Percentiles rank a stretch among this genome's conserved stretches.
Evolutionary conservation across 2,329 filamentous ascomycete species (phyloP).

Genomic region (Aspergillus hiratsukae): DNA sequence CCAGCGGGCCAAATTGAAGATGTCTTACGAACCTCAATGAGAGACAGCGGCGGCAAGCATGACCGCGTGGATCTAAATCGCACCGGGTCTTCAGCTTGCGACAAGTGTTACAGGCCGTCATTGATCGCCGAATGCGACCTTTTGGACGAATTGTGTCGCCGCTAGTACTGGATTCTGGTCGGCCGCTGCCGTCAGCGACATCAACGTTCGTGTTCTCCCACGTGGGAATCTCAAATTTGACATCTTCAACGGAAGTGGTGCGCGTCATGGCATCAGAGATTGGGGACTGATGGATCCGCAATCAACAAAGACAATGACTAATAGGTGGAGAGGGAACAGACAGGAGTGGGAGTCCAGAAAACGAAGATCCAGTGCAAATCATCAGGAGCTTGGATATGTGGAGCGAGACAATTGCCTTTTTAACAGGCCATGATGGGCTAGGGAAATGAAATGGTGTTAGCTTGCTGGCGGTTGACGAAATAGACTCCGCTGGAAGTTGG

Average conservation of each 20-base stretch:
- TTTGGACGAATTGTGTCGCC: slow-evolving; percentile 25
- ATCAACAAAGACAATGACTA: slow-evolving; percentile 7
- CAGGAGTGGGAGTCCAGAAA: slow-evolving; percentile 1
- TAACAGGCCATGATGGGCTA: slow-evolving; percentile 8
- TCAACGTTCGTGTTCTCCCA: slow-evolving; percentile 26
- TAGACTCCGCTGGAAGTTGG: slow-evolving; percentile 8
- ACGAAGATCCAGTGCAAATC: slow-evolving; percentile 7
- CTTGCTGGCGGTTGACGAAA: slow-evolving; percentile 12
- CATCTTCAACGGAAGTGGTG: slow-evolving; percentile 16
- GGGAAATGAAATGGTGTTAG: slow-evolving; percentile 13
- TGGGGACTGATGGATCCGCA: slow-evolving; percentile 3
- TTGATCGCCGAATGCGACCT: slow-evolving; percentile 32
- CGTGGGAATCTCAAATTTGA: slow-evolving; percentile 15
- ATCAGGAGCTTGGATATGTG: slow-evolving; percentile 4
- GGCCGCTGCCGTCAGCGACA: slow-evolving; percentile 19
- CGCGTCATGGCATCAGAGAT: slow-evolving; percentile 23
- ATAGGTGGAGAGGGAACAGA: slow-evolving; percentile 2
- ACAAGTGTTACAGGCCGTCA: slow-evolving; percentile 36
- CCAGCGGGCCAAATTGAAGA: neutral
- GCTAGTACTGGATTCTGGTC: slow-evolving; percentile 19
- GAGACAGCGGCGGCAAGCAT: slow-evolving; percentile 34
- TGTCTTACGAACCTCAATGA: slow-evolving; percentile 29
- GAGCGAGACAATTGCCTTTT: slow-evolving; percentile 12
- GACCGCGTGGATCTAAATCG: slow-evolving; percentile 31
- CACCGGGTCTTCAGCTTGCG: slow-evolving; percentile 37